Conservation (phyloP, 768 basidiomycete genomes). For the Lactarius deliciosus region DNA sequence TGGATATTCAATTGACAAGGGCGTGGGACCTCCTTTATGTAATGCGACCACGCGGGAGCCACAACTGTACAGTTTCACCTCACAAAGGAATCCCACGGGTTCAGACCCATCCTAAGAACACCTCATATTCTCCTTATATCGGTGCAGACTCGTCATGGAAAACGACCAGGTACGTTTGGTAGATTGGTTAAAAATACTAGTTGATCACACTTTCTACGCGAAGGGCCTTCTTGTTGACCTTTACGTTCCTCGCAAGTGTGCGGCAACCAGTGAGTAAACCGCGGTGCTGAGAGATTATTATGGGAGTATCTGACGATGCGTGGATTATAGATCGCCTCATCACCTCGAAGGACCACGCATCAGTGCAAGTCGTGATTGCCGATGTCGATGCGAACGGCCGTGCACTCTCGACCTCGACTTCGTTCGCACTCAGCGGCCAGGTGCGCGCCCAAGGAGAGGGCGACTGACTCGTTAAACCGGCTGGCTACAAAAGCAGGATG, state of each 20-base stretch:
- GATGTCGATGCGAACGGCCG: constrained; percentile 92
- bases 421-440: constrained; percentile 92
- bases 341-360: constrained; percentile 98
- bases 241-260: constrained; percentile 99
- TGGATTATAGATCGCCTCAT: constrained; percentile 82
- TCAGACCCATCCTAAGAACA: no score
- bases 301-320: constrained; percentile 15
- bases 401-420: constrained; percentile 75
- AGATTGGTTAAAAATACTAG: constrained; percentile 4
- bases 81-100: constrained; percentile 15
- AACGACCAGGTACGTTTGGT: constrained; percentile 75
- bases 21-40: neutral
- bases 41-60: neutral
- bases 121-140: constrained; percentile 2
- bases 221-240: constrained; percentile 99
- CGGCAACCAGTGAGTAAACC: constrained; percentile 84
- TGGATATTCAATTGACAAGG: no score
- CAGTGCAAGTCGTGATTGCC: constrained; percentile 92
- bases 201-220: neutral
- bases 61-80: constrained; percentile 30
- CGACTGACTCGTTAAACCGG: constrained; percentile 95
- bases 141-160: constrained; percentile 60
- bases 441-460: constrained; percentile 95
- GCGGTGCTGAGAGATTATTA: neutral
- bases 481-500: constrained; percentile 93